Base-by-base conservation (phyloP, 306 rosid genomes). In the Castanopsis chinensis region DNA sequence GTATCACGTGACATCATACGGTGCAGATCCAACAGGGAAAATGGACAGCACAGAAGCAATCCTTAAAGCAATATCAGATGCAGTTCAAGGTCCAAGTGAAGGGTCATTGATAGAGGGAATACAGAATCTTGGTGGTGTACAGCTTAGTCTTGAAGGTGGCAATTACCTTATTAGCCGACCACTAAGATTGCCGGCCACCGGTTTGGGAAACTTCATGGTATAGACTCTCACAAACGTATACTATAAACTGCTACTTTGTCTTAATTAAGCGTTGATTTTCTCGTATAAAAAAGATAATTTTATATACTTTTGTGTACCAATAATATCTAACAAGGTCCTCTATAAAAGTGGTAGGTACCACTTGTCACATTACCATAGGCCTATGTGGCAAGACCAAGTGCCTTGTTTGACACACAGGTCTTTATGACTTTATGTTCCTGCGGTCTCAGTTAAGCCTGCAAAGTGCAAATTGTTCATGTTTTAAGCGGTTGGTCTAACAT, bases 1-100 rank as follows among this genome's bases (percentile, higher is more conserved):
- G 45, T 91, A 86, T 80, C 88, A 7, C 72, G 93, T 88, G 67
- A 95, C 96, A 33, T 68, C 88, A 0, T 95, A 87, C 72, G 99
- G 99, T 4, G 98, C 96, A 41, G 99, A 95, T 81, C 96, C 98
- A 20, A 91, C 92, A 0, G 99, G 97, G 5, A 84, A 67, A 55
- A 79, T 59, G 28, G 99, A 95, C 69, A 95, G 99, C 79, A 93
- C 96, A 1, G 89, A 84, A 7, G 95, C 96, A 3, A 49, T 95
- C 25, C 86, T 85, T 19, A 67, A 57, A 78, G 98, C 92, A 68
- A 87, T 95, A 56, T 81, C 88, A 53, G 98, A 88, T 52, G 98
- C 94, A 70, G 49, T 74, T 15, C 75, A 83, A 27, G 86, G 76
- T 37, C 79, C 76, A 8, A 67, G 76, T 61, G 70, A 82, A 53